Conservation (phyloP, 305 asterid genomes). For the Solanum hybrid region DNA sequence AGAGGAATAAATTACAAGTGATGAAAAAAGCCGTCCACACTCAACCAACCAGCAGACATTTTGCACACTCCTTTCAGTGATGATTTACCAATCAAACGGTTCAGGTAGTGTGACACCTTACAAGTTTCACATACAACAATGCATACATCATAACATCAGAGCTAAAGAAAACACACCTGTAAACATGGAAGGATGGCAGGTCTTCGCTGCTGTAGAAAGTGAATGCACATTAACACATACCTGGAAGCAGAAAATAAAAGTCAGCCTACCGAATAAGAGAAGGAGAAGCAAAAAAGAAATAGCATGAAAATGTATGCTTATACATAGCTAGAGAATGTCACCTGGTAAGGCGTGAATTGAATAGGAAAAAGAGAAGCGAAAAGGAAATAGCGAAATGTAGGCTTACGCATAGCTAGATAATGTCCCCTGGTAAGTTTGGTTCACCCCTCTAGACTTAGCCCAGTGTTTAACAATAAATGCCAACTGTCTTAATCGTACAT, state of each 20-base stretch:
- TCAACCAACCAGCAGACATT: background rate
- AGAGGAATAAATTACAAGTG: background rate
- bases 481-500: conserved; percentile 74
- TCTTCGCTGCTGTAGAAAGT: conserved; percentile 85
- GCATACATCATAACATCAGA: background rate
- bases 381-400: background rate
- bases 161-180: conserved; percentile 49
- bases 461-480: conserved; percentile 92
- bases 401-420: conserved; percentile 97
- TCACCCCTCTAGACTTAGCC: conserved; percentile 93
- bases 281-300: background rate
- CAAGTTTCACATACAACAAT: background rate
- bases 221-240: conserved; percentile 96
- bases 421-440: conserved; percentile 87
- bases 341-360: conserved; percentile 10
- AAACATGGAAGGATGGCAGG: conserved; percentile 95
- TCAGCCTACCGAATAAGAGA: conserved; percentile 2
- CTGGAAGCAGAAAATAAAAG: conserved; percentile 36
- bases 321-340: conserved; percentile 95
- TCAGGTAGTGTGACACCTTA: background rate
- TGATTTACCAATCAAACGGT: background rate
- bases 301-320: conserved; percentile 24
- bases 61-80: background rate
- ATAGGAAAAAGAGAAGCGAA: background rate
- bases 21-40: background rate